phyloP scores from a whole-genome alignment of 139 green algal species.

The Chlamydomonas sp. region DNA sequence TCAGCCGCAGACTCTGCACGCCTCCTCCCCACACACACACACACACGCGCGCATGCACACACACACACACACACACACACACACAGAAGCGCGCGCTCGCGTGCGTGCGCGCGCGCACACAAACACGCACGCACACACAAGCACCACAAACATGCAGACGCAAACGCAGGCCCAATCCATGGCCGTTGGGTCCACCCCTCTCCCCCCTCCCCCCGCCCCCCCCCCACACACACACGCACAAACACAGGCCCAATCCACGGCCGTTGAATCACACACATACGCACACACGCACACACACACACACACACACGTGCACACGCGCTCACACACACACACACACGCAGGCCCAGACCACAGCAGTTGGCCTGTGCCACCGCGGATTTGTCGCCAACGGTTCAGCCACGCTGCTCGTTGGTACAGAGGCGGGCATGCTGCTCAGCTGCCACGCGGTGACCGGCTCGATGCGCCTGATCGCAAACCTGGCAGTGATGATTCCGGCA shows the following conservation, averaged over 20 bases:
- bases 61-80: background rate
- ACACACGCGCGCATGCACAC: background rate
- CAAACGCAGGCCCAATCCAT: background rate
- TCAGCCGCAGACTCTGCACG: too few species aligned
- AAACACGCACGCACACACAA: too few species aligned
- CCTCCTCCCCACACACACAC: background rate
- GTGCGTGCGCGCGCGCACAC: too few species aligned
- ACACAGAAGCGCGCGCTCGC: too few species aligned
- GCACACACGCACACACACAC: too few species aligned
- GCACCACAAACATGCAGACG: background rate
- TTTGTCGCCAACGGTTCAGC: slow-evolving; percentile 12
- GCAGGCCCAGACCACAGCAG: too few species aligned
- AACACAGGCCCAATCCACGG: too few species aligned
- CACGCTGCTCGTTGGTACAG: slow-evolving; percentile 28
- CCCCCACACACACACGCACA: too few species aligned
- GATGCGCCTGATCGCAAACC: slow-evolving; percentile 24
- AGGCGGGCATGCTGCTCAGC: slow-evolving; percentile 22
- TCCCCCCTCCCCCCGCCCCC: background rate
- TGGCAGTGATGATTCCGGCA: slow-evolving; percentile 26
- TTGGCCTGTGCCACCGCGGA: slow-evolving; percentile 20
- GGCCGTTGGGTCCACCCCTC: background rate
- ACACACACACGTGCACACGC: too few species aligned
- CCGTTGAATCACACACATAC: too few species aligned
- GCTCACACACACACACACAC: too few species aligned
- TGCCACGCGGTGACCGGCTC: slow-evolving; percentile 22